Evolutionary conservation across 306 rosid genomes (phyloP).

Genomic region (Cyamopsis tetragonoloba): DNA sequence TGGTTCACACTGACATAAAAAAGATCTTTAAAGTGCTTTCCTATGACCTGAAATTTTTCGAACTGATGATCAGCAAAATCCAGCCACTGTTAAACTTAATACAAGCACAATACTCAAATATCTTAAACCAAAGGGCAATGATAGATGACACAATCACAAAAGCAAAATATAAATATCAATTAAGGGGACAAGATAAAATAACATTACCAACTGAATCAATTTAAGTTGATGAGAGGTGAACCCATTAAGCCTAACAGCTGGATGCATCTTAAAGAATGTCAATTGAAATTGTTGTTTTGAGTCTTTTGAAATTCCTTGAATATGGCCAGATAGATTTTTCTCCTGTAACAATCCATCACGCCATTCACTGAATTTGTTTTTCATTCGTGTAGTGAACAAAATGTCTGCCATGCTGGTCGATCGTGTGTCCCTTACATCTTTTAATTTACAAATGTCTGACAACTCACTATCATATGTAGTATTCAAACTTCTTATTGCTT

Average conservation of each 20-base stretch:
- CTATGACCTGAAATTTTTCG: slow-evolving; percentile 67
- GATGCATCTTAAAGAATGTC: slow-evolving; percentile 72
- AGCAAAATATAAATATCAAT: slow-evolving; percentile 10
- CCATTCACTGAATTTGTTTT: slow-evolving; percentile 69
- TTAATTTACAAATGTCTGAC: slow-evolving; percentile 32
- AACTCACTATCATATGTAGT: slow-evolving; percentile 38
- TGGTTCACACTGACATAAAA: slow-evolving; percentile 43
- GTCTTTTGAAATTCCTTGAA: slow-evolving; percentile 42
- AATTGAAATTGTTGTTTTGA: slow-evolving; percentile 61
- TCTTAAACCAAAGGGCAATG: not conserved
- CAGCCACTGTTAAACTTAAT: slow-evolving; percentile 9
- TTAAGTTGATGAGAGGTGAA: slow-evolving; percentile 79
- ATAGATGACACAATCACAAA: slow-evolving; percentile 15
- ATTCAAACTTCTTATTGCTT: slow-evolving; percentile 48
- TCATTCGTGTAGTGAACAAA: slow-evolving; percentile 75
- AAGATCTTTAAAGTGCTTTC: slow-evolving; percentile 68
- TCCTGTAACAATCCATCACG: slow-evolving; percentile 60
- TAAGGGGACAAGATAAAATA: slow-evolving; percentile 11
- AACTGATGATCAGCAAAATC: slow-evolving; percentile 25
- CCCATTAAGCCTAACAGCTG: slow-evolving; percentile 71
- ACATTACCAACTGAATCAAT: slow-evolving; percentile 76
- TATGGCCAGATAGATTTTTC: slow-evolving; percentile 38
- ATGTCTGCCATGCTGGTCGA: slow-evolving; percentile 47
- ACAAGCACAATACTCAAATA: not conserved
- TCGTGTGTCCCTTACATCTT: slow-evolving; percentile 42